Evolutionary conservation across 768 basidiomycete genomes (phyloP).

Genomic region (Russula abietina): DNA sequence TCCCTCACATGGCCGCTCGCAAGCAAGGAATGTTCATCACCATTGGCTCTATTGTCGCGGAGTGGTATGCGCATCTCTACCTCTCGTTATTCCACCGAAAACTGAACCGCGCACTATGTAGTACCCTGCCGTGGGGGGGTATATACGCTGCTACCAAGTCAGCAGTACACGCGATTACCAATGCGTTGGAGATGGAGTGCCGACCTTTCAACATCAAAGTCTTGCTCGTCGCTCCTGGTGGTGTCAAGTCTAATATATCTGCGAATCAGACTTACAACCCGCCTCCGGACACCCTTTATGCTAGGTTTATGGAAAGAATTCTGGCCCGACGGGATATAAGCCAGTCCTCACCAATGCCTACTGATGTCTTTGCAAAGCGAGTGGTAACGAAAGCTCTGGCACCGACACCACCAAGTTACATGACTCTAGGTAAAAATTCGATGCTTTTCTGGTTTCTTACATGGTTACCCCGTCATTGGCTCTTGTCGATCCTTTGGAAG

Average conservation of each 20-base stretch:
- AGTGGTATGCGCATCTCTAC: conserved; percentile 39
- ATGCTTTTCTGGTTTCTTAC: conserved; percentile 39
- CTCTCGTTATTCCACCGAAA: conserved; percentile 1
- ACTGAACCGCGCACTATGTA: conserved; percentile 27
- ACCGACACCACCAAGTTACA: conserved; percentile 44
- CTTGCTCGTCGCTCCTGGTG: conserved; percentile 61
- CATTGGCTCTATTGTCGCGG: conserved; percentile 62
- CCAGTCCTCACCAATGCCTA: conserved; percentile 48
- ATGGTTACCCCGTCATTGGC: conserved; percentile 47
- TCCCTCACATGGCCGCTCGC: conserved; percentile 67
- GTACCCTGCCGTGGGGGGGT: conserved; percentile 64
- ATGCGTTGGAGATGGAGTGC: conserved; percentile 68
- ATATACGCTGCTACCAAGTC: conserved; percentile 55
- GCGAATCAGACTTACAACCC: conserved; percentile 43
- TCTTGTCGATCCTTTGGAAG: conserved; percentile 41
- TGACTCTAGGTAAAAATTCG: conserved; percentile 44
- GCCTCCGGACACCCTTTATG: conserved; percentile 48
- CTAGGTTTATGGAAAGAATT: conserved; percentile 47
- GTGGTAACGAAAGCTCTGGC: conserved; percentile 48
- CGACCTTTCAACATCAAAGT: conserved; percentile 65
- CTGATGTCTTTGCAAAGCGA: conserved; percentile 43
- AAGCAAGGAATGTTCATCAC: conserved; percentile 64
- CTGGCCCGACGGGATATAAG: conserved; percentile 48
- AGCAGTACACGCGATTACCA: conserved; percentile 52
- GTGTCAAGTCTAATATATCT: conserved; percentile 60